Conservation (phyloP, 192 early-diverging fungal species). For the Martensiomyces pterosporus region DNA sequence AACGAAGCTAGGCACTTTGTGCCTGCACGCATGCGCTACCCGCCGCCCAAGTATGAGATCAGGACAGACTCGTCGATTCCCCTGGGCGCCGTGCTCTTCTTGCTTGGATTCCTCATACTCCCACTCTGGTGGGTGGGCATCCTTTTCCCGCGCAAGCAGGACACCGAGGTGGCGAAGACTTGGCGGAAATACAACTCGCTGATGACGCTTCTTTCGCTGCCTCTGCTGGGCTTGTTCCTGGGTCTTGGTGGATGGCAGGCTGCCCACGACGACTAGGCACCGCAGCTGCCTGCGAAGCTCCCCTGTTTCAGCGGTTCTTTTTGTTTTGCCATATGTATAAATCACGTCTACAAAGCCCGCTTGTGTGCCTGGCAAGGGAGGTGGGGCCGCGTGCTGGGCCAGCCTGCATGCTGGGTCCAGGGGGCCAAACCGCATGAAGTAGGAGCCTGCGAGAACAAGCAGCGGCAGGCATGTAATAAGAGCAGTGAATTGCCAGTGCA, state of each 20-base stretch:
- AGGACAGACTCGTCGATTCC: constrained; percentile 18
- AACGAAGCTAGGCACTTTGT: constrained; percentile 45
- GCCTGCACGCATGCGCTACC: constrained; percentile 30
- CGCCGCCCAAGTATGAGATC: constrained; percentile 32
- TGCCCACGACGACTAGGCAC: constrained; percentile 25
- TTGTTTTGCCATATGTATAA: too few relatives aligned
- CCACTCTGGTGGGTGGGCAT: constrained; percentile 52
- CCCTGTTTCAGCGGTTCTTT: too few relatives aligned
- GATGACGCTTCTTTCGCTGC: constrained; percentile 48
- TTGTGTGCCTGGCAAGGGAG: too few relatives aligned
- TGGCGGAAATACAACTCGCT: constrained; percentile 53
- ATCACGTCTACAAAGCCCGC: too few relatives aligned
- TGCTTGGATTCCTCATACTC: constrained; percentile 37
- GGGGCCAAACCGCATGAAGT: too few relatives aligned
- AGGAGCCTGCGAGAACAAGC: too few relatives aligned
- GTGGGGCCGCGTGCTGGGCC: too few relatives aligned
- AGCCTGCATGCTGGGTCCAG: too few relatives aligned
- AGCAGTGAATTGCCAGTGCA: too few relatives aligned
- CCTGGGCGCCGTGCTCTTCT: constrained; percentile 35
- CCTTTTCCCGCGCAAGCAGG: constrained; percentile 22
- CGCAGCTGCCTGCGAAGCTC: too few relatives aligned
- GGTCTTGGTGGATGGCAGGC: constrained; percentile 51
- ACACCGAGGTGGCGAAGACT: constrained; percentile 29
- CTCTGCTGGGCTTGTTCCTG: constrained; percentile 45
- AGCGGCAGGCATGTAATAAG: too few relatives aligned